Evolutionary conservation across 2,329 filamentous ascomycete species (phyloP).

Genomic region (Exophiala lecanii-corni): DNA sequence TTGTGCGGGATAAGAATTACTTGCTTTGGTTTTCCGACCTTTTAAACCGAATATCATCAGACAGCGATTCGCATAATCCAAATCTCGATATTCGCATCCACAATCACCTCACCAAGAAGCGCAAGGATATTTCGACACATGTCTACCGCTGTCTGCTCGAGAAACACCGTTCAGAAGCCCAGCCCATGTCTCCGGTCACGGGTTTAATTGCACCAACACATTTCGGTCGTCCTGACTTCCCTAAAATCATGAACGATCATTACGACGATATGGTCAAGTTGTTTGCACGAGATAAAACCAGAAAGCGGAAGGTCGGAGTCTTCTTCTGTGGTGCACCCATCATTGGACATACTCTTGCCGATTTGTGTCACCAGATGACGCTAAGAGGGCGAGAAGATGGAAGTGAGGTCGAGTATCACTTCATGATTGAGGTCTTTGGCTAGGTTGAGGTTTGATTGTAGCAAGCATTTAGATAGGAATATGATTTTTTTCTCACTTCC

Average conservation of each 20-base stretch:
- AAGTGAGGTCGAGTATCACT: conserved; percentile 52
- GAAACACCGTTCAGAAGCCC: conserved; percentile 49
- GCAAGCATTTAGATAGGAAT: too few relatives aligned
- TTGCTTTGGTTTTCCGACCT: conserved; percentile 53
- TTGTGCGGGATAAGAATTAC: conserved; percentile 53
- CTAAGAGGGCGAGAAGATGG: conserved; percentile 49
- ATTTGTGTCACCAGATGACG: conserved; percentile 50
- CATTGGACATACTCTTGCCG: conserved; percentile 53
- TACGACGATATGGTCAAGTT: conserved; percentile 49
- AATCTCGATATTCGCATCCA: conserved; percentile 52
- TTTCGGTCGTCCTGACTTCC: conserved; percentile 54
- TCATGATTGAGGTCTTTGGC: conserved; percentile 54
- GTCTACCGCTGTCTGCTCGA: conserved; percentile 56
- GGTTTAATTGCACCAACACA: conserved; percentile 47
- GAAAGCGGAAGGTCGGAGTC: conserved; percentile 43
- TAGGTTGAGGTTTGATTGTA: neutral
- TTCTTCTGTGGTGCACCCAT: conserved; percentile 55
- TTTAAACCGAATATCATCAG: conserved; percentile 35
- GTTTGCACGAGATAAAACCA: conserved; percentile 21
- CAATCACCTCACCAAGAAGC: conserved; percentile 54
- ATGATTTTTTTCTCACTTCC: too few relatives aligned
- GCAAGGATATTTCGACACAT: conserved; percentile 50
- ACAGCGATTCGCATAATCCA: conserved; percentile 26
- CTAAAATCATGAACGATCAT: conserved; percentile 49
- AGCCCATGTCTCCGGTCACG: conserved; percentile 41